Conservation (phyloP, 768 basidiomycete species). For the Gymnopilus dilepis region DNA sequence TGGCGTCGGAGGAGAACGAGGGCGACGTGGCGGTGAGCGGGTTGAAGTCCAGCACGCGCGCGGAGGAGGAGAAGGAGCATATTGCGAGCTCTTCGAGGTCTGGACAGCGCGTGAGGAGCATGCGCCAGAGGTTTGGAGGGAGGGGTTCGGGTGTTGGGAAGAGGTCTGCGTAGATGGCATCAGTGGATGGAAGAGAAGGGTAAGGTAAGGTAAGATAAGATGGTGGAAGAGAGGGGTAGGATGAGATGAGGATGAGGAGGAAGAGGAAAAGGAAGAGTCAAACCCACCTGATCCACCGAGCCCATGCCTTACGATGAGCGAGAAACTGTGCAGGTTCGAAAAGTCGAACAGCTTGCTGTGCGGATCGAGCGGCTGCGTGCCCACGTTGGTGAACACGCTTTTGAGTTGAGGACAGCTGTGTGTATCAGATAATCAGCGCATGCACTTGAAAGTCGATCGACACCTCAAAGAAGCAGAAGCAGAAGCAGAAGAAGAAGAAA, state of each 20-base stretch:
- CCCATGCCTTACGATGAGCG: conserved; percentile 52
- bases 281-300: conserved; percentile 42
- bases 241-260: no score
- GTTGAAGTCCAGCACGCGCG: conserved; percentile 49
- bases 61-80: conserved; percentile 53
- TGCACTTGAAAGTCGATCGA: background rate
- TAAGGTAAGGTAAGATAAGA: background rate
- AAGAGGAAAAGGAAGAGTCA: background rate
- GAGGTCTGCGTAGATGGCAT: conserved; percentile 32
- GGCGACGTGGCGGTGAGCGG: conserved; percentile 30
- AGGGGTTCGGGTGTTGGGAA: conserved; percentile 46
- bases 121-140: conserved; percentile 50
- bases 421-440: background rate
- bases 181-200: background rate
- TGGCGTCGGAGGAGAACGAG: background rate
- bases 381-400: conserved; percentile 51
- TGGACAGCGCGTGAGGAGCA: conserved; percentile 51
- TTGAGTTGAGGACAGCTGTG: conserved; percentile 48
- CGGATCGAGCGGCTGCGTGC: conserved; percentile 38
- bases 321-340: conserved; percentile 47
- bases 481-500: background rate
- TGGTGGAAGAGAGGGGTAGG: no score
- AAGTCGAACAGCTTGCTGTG: conserved; percentile 48
- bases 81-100: conserved; percentile 54
- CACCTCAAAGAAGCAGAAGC: background rate